These are phyloP conservation scores for Eucalyptus marginata DNA, from an alignment of 345 rosid genomes.

Conservation along the genomic window DNA sequence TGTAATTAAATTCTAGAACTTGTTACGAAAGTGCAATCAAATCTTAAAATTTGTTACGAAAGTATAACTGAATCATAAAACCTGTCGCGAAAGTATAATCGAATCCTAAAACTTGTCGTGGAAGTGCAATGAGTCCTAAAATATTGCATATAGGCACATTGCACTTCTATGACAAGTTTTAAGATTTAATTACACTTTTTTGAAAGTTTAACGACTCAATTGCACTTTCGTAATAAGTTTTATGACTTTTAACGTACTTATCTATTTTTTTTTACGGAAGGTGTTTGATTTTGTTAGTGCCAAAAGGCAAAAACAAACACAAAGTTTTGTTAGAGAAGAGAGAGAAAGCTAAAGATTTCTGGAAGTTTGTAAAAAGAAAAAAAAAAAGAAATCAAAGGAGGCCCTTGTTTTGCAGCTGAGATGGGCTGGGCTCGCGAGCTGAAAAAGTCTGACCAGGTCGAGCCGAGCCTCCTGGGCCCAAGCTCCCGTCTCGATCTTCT, in stretches of 20 bases:
- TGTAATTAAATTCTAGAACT: too few species aligned
- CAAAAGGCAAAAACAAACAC: too few species aligned
- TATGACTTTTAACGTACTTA: fast-evolving
- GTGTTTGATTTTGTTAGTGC: neutral
- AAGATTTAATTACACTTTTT: too few species aligned
- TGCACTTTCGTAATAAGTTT: fast-evolving
- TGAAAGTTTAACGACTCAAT: fast-evolving
- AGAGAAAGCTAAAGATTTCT: too few species aligned
- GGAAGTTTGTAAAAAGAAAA: too few species aligned
- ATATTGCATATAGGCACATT: too few species aligned
- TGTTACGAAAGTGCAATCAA: fast-evolving
- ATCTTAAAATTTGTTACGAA: too few species aligned
- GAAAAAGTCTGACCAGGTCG: neutral
- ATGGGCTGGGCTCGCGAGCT: neutral
- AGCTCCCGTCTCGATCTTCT: neutral
- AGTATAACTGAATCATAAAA: too few species aligned
- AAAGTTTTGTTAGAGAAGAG: neutral
- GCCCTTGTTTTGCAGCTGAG: neutral
- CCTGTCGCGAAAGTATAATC: fast-evolving
- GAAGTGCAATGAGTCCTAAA: fast-evolving
- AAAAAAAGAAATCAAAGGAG: neutral
- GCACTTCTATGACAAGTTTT: too few species aligned
- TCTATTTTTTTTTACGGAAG: neutral
- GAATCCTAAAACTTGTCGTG: fast-evolving
- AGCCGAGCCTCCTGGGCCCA: neutral